Base-by-base conservation (phyloP, 116 monocot genomes). In the Trichopus zeylanicus region DNA sequence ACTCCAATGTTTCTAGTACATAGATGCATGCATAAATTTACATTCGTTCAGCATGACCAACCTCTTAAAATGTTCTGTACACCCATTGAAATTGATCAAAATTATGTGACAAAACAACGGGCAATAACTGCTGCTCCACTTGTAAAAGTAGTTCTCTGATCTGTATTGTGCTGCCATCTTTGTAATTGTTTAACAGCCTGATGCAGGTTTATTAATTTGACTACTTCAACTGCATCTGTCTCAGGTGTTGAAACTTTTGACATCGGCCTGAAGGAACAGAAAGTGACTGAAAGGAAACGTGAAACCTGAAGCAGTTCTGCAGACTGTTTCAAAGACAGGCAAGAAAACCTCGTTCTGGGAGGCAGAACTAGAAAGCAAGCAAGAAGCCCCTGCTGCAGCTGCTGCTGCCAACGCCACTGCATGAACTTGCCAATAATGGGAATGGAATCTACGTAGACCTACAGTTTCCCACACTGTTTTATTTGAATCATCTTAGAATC, bases 251-350 rank as follows among this genome's bases (percentile, higher is more conserved):
- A 94, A 23, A 69, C 94, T 21, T 94, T 78, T 49, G 80, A 94
- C 60, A 67, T 94, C 27, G 68, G 83, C 56, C 25, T 89, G 10
- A 65, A 89, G 64, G 72, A 89, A 53, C 94, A 94, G 65, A 94
- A 89, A 64, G 89, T 94, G 7, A 89, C 86, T 0, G 94, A 80
- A 51, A 32, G 86, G 86, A 23, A 94, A 79, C 31, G 71, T 86
- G 15, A 76, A 79, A 51, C 80, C 93, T 0, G 82, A 88, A 19
- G 82, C 66, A 6, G 87, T 92, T 22, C 56, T 87, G 0, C 77
- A 87, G 31, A 92, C 87, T 25, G 87, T 92, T 46, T 94, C 94
- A 16, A 94, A 86, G 65, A 86, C 94, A 2, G 94, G 93, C 37
- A 94, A 94, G 71, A 89, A 75, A 48, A 94, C 89, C 3, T 73